Percentiles rank a stretch among this genome's conserved stretches.
Conservation (phyloP, 2,329 filamentous ascomycete species). For the Mycocentrospora acerina region DNA sequence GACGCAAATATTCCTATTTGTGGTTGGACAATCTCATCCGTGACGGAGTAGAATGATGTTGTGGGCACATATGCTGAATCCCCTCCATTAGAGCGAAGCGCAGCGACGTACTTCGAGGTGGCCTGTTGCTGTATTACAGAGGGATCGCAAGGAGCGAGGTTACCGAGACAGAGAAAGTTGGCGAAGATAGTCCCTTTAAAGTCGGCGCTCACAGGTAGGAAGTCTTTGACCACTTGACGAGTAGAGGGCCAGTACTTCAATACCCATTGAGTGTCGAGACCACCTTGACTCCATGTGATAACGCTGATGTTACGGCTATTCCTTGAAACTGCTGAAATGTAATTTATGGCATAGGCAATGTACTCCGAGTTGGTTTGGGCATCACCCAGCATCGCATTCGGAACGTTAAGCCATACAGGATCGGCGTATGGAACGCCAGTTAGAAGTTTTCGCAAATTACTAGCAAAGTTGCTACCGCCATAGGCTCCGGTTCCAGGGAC, state of each 20-base stretch:
- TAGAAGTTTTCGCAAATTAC: conserved; percentile 55
- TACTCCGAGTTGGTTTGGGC: conserved; percentile 57
- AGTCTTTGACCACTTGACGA: conserved; percentile 48
- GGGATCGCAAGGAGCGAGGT: conserved; percentile 32
- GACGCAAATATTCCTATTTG: conserved; percentile 52
- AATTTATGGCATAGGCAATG: conserved; percentile 61
- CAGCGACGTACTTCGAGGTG: conserved; percentile 46
- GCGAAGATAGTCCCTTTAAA: conserved; percentile 53
- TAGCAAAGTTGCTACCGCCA: conserved; percentile 48
- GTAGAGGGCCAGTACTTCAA: conserved; percentile 60
- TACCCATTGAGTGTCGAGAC: conserved; percentile 58
- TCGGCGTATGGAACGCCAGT: conserved; percentile 24
- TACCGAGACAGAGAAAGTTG: conserved; percentile 24
- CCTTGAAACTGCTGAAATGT: conserved; percentile 47
- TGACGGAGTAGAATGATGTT: conserved; percentile 54
- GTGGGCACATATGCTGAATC: conserved; percentile 58
- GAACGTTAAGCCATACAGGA: conserved; percentile 59
- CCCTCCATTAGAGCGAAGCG: conserved; percentile 48
- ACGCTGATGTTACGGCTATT: conserved; percentile 29
- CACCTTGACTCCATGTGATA: conserved; percentile 59
- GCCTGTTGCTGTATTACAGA: conserved; percentile 52
- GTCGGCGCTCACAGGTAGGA: conserved; percentile 56
- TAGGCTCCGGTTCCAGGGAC: conserved; percentile 56
- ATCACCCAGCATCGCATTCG: conserved; percentile 50
- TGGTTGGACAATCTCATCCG: conserved; percentile 57